phyloP scores from a whole-genome alignment of 192 early-diverging fungal genomes.

The Entomortierella lignicola region DNA sequence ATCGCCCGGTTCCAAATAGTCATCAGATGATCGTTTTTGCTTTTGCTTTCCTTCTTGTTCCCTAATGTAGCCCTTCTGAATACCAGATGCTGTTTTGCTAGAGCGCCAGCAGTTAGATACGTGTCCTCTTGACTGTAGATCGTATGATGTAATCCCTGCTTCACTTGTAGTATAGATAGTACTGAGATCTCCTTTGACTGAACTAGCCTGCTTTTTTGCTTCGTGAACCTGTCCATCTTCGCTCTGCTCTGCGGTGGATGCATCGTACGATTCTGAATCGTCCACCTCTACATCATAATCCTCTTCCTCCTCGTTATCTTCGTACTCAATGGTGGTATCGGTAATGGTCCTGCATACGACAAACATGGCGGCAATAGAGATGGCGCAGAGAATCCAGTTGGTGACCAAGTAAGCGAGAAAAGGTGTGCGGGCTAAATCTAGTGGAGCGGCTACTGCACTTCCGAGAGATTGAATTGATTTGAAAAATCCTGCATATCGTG shows the following conservation, averaged over 20 bases:
- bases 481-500: slow-evolving; percentile 86
- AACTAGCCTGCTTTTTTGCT: neutral
- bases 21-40: neutral
- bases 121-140: neutral
- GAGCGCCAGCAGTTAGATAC: neutral
- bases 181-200: slow-evolving; percentile 13
- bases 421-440: slow-evolving; percentile 62
- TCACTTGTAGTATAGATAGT: slow-evolving; percentile 17
- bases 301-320: slow-evolving; percentile 4
- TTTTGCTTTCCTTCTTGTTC: neutral
- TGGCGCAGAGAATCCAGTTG: slow-evolving; percentile 51
- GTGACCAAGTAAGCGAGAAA: slow-evolving; percentile 41
- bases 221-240: neutral
- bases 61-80: slow-evolving; percentile 4
- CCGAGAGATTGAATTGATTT: slow-evolving; percentile 89
- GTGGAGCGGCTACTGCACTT: slow-evolving; percentile 73
- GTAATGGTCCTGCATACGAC: slow-evolving; percentile 43
- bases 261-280: neutral
- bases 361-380: slow-evolving; percentile 50
- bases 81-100: slow-evolving; percentile 12
- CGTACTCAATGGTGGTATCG: slow-evolving; percentile 36
- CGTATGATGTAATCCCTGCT: neutral
- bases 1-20: neutral
- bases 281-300: slow-evolving; percentile 7
- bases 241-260: neutral